Conservation (phyloP, 2,329 filamentous ascomycete species). For the Zymoseptoria pseudotritici region DNA sequence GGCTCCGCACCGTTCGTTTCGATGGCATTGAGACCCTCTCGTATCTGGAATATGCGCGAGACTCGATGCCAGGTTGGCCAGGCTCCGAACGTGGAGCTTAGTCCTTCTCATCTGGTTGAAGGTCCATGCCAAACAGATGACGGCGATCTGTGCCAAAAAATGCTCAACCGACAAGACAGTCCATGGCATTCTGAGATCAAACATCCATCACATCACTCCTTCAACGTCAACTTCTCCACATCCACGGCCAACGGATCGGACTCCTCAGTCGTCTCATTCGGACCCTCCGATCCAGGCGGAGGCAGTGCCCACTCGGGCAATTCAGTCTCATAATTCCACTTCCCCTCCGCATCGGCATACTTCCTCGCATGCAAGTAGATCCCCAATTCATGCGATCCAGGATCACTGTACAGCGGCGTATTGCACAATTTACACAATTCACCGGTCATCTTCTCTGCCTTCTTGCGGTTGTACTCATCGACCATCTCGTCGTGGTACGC, state of each 20-base stretch:
- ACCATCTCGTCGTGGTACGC: conserved; percentile 94
- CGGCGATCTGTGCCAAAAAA: background rate
- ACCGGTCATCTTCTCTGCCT: conserved; percentile 90
- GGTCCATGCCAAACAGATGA: background rate
- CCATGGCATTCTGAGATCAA: background rate
- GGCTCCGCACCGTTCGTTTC: background rate
- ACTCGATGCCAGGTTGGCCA: background rate
- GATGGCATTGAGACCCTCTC: background rate
- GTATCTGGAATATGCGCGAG: background rate
- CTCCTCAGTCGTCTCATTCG: conserved; percentile 53
- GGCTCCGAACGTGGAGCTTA: background rate
- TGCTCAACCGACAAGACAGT: background rate
- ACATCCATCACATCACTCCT: background rate
- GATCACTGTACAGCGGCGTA: conserved; percentile 88
- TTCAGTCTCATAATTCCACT: conserved; percentile 80
- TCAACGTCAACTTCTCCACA: conserved; percentile 32
- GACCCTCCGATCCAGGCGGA: conserved; percentile 63
- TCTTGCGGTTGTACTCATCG: conserved; percentile 78
- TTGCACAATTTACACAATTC: conserved; percentile 71
- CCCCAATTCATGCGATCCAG: conserved; percentile 78
- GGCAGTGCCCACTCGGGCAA: conserved; percentile 83
- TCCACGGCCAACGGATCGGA: conserved; percentile 41
- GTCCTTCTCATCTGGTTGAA: background rate
- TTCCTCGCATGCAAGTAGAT: conserved; percentile 89
- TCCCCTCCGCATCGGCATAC: conserved; percentile 75